Percentiles rank a stretch among this genome's conserved stretches.
These are phyloP conservation scores for Parsonsia alboflavescens DNA, from an alignment of 257 asterid genomes.

Conservation along the genomic window DNA sequence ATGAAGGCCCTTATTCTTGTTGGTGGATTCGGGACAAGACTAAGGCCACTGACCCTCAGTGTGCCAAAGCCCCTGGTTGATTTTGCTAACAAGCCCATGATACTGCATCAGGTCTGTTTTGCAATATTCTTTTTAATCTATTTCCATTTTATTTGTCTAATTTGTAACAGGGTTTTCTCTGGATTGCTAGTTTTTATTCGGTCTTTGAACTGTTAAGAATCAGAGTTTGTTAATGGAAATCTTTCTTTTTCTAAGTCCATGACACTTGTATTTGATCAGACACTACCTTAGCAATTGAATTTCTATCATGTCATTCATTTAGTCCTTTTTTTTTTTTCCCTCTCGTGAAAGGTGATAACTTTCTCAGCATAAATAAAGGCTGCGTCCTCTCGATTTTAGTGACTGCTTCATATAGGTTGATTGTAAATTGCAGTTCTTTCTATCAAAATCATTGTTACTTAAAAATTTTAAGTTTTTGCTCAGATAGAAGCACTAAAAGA, in stretches of 20 bases:
- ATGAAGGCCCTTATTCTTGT: conserved; percentile 97
- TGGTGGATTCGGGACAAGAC: conserved; percentile 89
- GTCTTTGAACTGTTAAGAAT: not conserved
- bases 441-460: not conserved
- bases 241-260: not conserved
- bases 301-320: too few species aligned
- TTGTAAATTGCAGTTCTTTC: not conserved
- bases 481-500: conserved; percentile 85
- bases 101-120: conserved; percentile 75
- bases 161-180: not conserved
- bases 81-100: conserved; percentile 95
- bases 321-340: not conserved
- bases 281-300: too few species aligned
- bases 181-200: not conserved
- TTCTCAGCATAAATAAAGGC: not conserved
- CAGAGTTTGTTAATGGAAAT: not conserved
- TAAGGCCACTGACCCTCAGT: conserved; percentile 88
- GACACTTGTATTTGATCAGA: too few species aligned
- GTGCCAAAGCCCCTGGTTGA: conserved; percentile 94
- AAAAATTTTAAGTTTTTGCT: not conserved
- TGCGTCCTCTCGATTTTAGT: not conserved
- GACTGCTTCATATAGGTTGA: not conserved
- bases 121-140: not conserved
- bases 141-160: not conserved
- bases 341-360: conserved; percentile 1